Conservation (phyloP, 768 basidiomycete genomes). For the Suillus subaureus region DNA sequence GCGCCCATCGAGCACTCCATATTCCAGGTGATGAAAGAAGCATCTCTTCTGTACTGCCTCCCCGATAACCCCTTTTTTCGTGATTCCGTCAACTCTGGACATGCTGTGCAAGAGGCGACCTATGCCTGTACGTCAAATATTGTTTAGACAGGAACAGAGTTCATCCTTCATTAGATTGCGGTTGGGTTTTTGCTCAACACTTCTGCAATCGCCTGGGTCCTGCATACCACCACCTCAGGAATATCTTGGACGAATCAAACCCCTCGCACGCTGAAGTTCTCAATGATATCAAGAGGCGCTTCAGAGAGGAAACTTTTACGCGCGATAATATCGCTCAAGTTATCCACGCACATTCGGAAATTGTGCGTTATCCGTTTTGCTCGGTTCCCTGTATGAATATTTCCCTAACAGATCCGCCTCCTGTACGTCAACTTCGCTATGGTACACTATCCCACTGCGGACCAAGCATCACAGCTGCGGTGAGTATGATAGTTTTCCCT, state of each 20-base stretch:
- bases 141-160: slow-evolving; percentile 4
- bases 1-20: slow-evolving; percentile 98
- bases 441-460: slow-evolving; percentile 80
- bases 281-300: slow-evolving; percentile 92
- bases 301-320: slow-evolving; percentile 98
- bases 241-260: slow-evolving; percentile 87
- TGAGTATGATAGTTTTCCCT: slow-evolving; percentile 42
- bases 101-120: slow-evolving; percentile 97
- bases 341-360: slow-evolving; percentile 83
- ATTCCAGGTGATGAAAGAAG: slow-evolving; percentile 96
- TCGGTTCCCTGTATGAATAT: background rate
- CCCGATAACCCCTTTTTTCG: slow-evolving; percentile 94
- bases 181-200: slow-evolving; percentile 98
- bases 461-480: slow-evolving; percentile 58
- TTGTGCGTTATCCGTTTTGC: slow-evolving; percentile 50
- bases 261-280: slow-evolving; percentile 90
- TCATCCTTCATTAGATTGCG: slow-evolving; percentile 62
- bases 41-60: slow-evolving; percentile 88
- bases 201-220: slow-evolving; percentile 95
- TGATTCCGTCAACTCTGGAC: slow-evolving; percentile 40
- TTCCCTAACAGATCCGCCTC: slow-evolving; percentile 66
- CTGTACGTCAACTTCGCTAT: slow-evolving; percentile 99
- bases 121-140: slow-evolving; percentile 71
- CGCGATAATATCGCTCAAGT: slow-evolving; percentile 90
- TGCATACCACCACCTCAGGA: slow-evolving; percentile 88